phyloP scores from a whole-genome alignment of 2,329 filamentous ascomycete species.

The Penicillium sp. region DNA sequence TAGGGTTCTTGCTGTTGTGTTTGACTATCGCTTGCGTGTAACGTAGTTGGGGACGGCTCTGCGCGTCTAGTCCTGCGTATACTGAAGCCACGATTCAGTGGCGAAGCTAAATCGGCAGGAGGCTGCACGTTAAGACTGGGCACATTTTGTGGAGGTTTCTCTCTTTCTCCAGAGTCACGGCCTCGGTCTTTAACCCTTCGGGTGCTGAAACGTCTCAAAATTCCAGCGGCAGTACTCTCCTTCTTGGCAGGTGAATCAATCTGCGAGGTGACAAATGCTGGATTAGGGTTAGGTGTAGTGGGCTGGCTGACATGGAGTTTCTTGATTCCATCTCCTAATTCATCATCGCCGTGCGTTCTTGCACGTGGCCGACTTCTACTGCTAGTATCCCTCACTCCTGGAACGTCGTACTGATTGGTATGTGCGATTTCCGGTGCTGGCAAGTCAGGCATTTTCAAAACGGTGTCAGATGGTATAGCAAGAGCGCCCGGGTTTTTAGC shows the following conservation, averaged over 20 bases:
- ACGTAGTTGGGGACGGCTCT: constrained; percentile 50
- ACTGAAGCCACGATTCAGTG: constrained; percentile 82
- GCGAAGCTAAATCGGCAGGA: constrained; percentile 61
- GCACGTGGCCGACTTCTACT: constrained; percentile 79
- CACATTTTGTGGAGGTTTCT: constrained; percentile 60
- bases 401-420: constrained; percentile 88
- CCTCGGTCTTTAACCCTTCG: constrained; percentile 63
- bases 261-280: constrained; percentile 54
- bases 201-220: constrained; percentile 88
- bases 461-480: constrained; percentile 53
- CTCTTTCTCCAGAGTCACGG: constrained; percentile 34
- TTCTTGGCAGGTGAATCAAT: constrained; percentile 66
- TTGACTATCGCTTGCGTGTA: constrained; percentile 58
- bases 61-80: constrained; percentile 61
- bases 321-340: constrained; percentile 70
- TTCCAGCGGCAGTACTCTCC: constrained; percentile 78
- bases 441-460: constrained; percentile 67
- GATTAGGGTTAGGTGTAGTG: constrained; percentile 41
- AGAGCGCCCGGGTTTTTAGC: constrained; percentile 58
- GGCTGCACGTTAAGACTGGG: constrained; percentile 79
- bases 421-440: constrained; percentile 79
- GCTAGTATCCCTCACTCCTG: constrained; percentile 81
- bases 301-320: constrained; percentile 56
- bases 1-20: constrained; percentile 75
- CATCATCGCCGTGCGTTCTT: constrained; percentile 91